Evolutionary conservation across 106 monocot species (phyloP), one percentile per base, ranked within the genome.

Genomic region (Alisma plantagoaquatica): DNA sequence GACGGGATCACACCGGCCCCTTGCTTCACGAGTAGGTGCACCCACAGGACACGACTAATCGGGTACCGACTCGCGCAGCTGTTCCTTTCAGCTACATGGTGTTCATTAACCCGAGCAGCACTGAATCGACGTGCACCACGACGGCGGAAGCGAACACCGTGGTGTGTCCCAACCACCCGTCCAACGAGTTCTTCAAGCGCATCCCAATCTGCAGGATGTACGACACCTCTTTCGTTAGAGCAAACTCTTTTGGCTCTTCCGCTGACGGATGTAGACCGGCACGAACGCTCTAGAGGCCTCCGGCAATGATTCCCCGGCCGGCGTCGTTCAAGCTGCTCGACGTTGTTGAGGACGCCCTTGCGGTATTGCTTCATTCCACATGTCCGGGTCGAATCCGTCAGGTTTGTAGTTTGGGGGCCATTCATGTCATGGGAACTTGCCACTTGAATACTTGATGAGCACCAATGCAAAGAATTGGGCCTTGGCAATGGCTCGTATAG

Each of bases 101-200:
- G 6, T 82, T 88, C 53, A 44, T 88, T 25, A 88, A 88, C 49
- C 87, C 87, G 7, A 82, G 87, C 66, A 82, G 78, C 14, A 82
- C 87, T 17, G 82, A 88, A 33, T 82, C 82, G 18, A 73, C 82
- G 2, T 88, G 82, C 60, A 88, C 87, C 12, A 82, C 78, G 2
- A 78, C 82, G 4, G 87, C 87, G 26, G 87, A 87, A 56, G 82
- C 87, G 33, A 63, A 82, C 10, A 82, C 87, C 4, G 82, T 88
- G 8, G 59, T 88, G 32, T 88, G 87, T 33, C 78, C 87, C 29
- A 64, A 78, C 50, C 78, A 88, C 53, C 75, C 81, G 16, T 88
- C 82, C 1, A 88, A 88, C 25, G 75, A 88, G 23, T 88, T 88
- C 63, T 88, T 88, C 61, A 82, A 82, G 59, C 82, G 73, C 49